These are phyloP conservation scores for Endoconidiophora polonica DNA, from an alignment of 2,329 filamentous ascomycete genomes.

Conservation along the genomic window DNA sequence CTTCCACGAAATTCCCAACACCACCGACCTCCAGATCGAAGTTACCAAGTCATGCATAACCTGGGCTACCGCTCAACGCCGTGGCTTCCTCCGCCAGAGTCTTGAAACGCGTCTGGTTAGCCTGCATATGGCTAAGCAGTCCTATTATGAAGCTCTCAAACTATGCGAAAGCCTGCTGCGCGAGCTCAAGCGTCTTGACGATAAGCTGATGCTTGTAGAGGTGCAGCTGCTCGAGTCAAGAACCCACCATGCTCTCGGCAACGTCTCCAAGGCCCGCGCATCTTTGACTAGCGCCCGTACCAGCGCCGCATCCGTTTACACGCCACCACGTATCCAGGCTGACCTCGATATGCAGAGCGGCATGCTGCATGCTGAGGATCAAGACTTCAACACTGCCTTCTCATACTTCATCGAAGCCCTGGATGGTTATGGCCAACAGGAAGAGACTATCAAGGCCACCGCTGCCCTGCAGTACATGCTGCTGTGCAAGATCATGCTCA, in stretches of 20 bases:
- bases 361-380: slow-evolving; percentile 96
- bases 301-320: slow-evolving; percentile 92
- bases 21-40: slow-evolving; percentile 80
- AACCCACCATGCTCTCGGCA: slow-evolving; percentile 93
- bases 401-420: slow-evolving; percentile 99
- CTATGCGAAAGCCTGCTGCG: slow-evolving; percentile 92
- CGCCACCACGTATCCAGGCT: slow-evolving; percentile 83
- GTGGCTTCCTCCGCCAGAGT: slow-evolving; percentile 93
- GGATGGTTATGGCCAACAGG: slow-evolving; percentile 88
- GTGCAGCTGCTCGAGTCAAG: slow-evolving; percentile 93
- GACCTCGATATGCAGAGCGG: slow-evolving; percentile 98
- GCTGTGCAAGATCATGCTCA: slow-evolving; percentile 99
- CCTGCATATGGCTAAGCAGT: slow-evolving; percentile 92
- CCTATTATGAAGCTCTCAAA: slow-evolving; percentile 90
- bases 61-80: slow-evolving; percentile 88
- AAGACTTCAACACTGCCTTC: slow-evolving; percentile 97
- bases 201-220: slow-evolving; percentile 95
- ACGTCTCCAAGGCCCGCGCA: slow-evolving; percentile 88
- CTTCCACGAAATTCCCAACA: slow-evolving; percentile 85
- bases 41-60: slow-evolving; percentile 99
- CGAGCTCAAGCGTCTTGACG: slow-evolving; percentile 93
- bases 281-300: slow-evolving; percentile 89
- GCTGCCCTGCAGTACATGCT: slow-evolving; percentile 98
- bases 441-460: slow-evolving; percentile 80
- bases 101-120: slow-evolving; percentile 88